Evolutionary conservation across 441 rosid species (phyloP).

Genomic region (Viola pubescens): DNA sequence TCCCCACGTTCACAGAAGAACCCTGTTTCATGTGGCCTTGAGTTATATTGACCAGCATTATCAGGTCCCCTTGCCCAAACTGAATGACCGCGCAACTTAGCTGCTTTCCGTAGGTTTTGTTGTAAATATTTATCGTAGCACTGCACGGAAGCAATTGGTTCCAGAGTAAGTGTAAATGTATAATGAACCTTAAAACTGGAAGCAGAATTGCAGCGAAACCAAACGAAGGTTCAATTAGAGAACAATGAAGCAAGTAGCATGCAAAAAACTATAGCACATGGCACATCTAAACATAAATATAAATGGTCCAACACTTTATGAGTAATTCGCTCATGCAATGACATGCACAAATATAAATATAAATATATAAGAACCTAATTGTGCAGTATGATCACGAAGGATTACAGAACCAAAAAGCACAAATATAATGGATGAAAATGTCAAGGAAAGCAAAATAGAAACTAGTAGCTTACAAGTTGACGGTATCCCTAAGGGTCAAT

Average conservation of each 20-base stretch:
- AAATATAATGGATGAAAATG: not conserved
- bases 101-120: slow-evolving; percentile 71
- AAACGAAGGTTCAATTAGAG: slow-evolving; percentile 5
- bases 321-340: too few relatives aligned
- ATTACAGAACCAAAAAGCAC: too few relatives aligned
- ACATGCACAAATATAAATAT: too few relatives aligned
- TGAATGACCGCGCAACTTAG: slow-evolving; percentile 70
- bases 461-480: not conserved
- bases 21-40: slow-evolving; percentile 84
- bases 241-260: not conserved
- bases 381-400: too few relatives aligned
- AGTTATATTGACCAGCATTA: slow-evolving; percentile 81
- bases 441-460: not conserved
- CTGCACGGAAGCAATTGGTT: slow-evolving; percentile 35
- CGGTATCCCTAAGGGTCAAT: not conserved
- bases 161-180: slow-evolving; percentile 10
- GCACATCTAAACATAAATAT: too few relatives aligned
- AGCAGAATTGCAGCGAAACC: not conserved
- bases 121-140: slow-evolving; percentile 83
- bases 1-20: slow-evolving; percentile 98
- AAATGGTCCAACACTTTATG: too few relatives aligned
- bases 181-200: not conserved
- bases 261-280: too few relatives aligned
- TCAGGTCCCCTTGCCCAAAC: slow-evolving; percentile 98
- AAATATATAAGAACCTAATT: too few relatives aligned